A percentile compares a stretch with the other conserved stretches of the same genome.
Evolutionary conservation across 208 protist genomes (phyloP).

Genomic region (Trypanosoma boissoni): DNA sequence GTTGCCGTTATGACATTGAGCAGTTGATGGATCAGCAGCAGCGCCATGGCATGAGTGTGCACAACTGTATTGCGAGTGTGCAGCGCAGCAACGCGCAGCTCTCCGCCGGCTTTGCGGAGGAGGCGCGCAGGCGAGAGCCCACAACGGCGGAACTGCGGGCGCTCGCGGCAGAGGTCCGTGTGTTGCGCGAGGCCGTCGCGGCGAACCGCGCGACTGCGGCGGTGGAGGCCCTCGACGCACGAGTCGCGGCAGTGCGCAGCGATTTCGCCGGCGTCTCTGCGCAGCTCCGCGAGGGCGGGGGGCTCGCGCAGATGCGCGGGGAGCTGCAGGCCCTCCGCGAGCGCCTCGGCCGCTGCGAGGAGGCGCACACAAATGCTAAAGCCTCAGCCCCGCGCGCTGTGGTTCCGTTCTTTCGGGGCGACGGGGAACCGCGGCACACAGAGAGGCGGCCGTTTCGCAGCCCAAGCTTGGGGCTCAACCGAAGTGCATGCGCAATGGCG

Average conservation of each 20-base stretch:
- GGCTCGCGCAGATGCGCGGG: no score
- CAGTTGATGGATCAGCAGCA: slow-evolving; percentile 33
- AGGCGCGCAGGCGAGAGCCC: background rate
- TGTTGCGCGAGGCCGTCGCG: background rate
- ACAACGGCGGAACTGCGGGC: background rate
- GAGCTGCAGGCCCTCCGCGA: background rate
- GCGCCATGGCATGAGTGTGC: slow-evolving; percentile 3
- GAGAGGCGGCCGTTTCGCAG: background rate
- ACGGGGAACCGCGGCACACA: background rate
- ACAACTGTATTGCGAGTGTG: slow-evolving; percentile 5
- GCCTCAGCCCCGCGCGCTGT: background rate
- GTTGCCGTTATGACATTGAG: slow-evolving; percentile 33
- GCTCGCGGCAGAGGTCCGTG: background rate
- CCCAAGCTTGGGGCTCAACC: background rate
- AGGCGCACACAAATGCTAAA: background rate
- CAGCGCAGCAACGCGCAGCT: slow-evolving; percentile 1
- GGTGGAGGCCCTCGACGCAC: slow-evolving; percentile 3
- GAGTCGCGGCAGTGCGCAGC: background rate
- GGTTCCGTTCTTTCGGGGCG: background rate
- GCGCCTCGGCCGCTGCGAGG: slow-evolving; percentile 5
- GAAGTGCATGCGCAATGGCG: no score
- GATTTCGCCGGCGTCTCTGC: slow-evolving; percentile 11
- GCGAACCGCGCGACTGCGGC: background rate
- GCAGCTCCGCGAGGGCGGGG: no score
- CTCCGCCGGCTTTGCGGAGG: background rate